Percentiles rank a stretch among this genome's conserved stretches.
Evolutionary conservation across 495 filamentous ascomycete genomes (phyloP).

Genomic region (Trichoderma asperelloides): DNA sequence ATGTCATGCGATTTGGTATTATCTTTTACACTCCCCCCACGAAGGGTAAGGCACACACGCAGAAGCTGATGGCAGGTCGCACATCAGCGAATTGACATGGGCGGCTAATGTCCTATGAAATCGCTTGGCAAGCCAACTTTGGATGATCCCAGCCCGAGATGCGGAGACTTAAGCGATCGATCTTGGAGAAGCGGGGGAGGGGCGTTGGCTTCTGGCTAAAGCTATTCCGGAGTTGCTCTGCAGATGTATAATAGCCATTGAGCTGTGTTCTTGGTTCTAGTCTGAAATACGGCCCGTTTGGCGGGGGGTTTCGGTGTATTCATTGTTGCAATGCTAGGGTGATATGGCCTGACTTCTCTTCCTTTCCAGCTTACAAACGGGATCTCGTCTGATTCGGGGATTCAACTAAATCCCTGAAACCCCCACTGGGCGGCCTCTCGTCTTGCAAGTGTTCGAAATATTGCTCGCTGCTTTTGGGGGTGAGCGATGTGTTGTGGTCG

Average conservation of each 20-base stretch:
- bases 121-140: background rate
- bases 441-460: too few species aligned
- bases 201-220: background rate
- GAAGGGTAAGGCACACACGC: background rate
- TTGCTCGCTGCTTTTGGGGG: background rate
- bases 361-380: too few species aligned
- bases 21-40: background rate
- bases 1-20: conserved; percentile 2
- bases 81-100: background rate
- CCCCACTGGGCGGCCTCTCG: too few species aligned
- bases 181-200: conserved; percentile 4
- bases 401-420: too few species aligned
- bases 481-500: background rate
- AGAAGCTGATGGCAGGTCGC: background rate
- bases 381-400: too few species aligned
- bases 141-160: background rate
- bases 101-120: background rate
- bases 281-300: background rate
- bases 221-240: too few species aligned
- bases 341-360: background rate
- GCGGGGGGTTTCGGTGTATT: background rate
- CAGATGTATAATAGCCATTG: background rate
- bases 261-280: too few species aligned
- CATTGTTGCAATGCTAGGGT: background rate
- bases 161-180: conserved; percentile 3